Conservation (phyloP, 305 asterid species). For the Fraxinus sp. region DNA sequence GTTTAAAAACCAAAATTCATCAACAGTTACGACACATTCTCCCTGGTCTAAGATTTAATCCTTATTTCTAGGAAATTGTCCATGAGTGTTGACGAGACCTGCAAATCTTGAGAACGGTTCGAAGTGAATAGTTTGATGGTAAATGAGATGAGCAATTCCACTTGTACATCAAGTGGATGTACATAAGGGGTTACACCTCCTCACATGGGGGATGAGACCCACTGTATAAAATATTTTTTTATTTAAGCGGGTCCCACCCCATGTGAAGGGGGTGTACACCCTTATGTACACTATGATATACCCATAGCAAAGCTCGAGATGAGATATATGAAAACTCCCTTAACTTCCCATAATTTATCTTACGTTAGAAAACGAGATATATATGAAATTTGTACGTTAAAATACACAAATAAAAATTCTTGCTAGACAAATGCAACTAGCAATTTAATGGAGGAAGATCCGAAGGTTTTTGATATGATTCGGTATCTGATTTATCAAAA, state of each 20-base stretch:
- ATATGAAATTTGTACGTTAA: no score
- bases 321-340: not conserved
- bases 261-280: no score
- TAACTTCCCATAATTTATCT: not conserved
- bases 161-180: no score
- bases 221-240: no score
- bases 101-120: not conserved
- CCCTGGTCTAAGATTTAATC: no score
- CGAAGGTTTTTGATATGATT: slow-evolving; percentile 8
- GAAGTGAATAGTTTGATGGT: not conserved
- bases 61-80: not conserved
- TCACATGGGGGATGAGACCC: no score
- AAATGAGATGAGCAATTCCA: not conserved
- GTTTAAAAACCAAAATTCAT: no score
- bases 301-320: no score
- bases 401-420: not conserved
- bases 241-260: no score
- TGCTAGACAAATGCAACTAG: not conserved
- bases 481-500: not conserved
- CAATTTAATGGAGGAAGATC: slow-evolving; percentile 22
- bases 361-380: not conserved
- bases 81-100: not conserved
- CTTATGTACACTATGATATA: no score
- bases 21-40: no score
- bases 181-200: no score